Evolutionary conservation across 805 yeast species (phyloP).

Genomic region (Saturnispora saitoi): DNA sequence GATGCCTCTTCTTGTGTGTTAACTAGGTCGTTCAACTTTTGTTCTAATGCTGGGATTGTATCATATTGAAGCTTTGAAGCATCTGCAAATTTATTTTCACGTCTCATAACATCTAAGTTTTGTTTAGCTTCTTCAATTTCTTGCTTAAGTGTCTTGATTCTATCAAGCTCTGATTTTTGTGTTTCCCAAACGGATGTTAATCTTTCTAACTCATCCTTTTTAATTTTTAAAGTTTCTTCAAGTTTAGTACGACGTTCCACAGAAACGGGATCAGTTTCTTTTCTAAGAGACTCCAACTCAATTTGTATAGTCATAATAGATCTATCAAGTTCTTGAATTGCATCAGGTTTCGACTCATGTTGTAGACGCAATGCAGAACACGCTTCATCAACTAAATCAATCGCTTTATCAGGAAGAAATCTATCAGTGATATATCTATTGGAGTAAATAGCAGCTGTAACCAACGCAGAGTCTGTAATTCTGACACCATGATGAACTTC

Average conservation of each 20-base stretch:
- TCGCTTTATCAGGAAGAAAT: slow-evolving; percentile 91
- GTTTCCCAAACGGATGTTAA: slow-evolving; percentile 81
- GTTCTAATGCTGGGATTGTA: slow-evolving; percentile 72
- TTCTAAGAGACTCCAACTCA: slow-evolving; percentile 86
- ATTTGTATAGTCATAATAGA: slow-evolving; percentile 89
- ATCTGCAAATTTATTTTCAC: slow-evolving; percentile 75
- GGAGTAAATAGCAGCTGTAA: slow-evolving; percentile 85
- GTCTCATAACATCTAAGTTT: slow-evolving; percentile 73
- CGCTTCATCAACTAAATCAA: slow-evolving; percentile 94
- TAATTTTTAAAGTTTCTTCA: slow-evolving; percentile 54
- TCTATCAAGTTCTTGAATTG: slow-evolving; percentile 81
- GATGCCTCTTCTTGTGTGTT: slow-evolving; percentile 29
- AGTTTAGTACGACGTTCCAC: slow-evolving; percentile 68
- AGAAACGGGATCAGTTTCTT: slow-evolving; percentile 83
- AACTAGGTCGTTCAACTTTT: slow-evolving; percentile 42
- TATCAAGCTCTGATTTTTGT: slow-evolving; percentile 69
- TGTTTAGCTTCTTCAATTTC: slow-evolving; percentile 77
- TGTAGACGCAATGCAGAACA: slow-evolving; percentile 91
- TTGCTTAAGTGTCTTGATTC: slow-evolving; percentile 69
- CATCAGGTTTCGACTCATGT: slow-evolving; percentile 96
- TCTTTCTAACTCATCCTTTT: slow-evolving; percentile 57
- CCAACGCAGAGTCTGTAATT: slow-evolving; percentile 84
- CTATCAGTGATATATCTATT: slow-evolving; percentile 88
- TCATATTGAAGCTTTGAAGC: slow-evolving; percentile 90
- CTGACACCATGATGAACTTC: slow-evolving; percentile 98